Evolutionary conservation across 495 filamentous ascomycete genomes (phyloP).

Genomic region (Daldinia loculata): DNA sequence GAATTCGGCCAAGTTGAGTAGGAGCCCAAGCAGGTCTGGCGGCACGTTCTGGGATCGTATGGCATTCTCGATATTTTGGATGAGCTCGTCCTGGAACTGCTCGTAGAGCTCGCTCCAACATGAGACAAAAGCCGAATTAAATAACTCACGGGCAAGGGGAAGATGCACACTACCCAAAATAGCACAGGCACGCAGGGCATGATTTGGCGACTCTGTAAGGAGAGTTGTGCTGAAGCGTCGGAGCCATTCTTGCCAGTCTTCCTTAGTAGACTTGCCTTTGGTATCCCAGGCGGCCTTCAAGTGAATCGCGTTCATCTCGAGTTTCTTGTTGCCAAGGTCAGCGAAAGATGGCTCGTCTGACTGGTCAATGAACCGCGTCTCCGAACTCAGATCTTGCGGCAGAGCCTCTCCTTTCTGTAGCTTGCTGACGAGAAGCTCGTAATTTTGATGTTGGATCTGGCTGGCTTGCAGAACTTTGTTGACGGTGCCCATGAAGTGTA

Average conservation of each 20-base stretch:
- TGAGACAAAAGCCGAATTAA: constrained; percentile 98
- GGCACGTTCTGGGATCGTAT: constrained; percentile 92
- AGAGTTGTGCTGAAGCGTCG: constrained; percentile 94
- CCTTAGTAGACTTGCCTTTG: constrained; percentile 89
- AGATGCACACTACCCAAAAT: constrained; percentile 89
- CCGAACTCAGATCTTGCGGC: constrained; percentile 91
- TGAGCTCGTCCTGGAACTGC: constrained; percentile 92
- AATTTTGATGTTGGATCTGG: constrained; percentile 84
- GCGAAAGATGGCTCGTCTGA: constrained; percentile 78
- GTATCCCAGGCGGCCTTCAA: constrained; percentile 98
- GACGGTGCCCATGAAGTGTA: constrained; percentile 89
- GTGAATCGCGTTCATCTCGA: constrained; percentile 96
- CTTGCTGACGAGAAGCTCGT: constrained; percentile 88
- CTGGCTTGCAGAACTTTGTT: constrained; percentile 77
- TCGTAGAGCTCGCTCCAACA: constrained; percentile 99
- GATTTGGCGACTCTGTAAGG: constrained; percentile 93
- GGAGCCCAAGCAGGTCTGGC: constrained; percentile 90
- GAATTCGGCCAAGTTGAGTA: constrained; percentile 97
- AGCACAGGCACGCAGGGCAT: constrained; percentile 91
- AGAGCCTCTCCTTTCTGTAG: constrained; percentile 92
- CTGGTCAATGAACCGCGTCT: constrained; percentile 80
- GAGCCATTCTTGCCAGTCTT: constrained; percentile 99
- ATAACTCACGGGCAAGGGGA: constrained; percentile 88
- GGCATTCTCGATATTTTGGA: constrained; percentile 93
- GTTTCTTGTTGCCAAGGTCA: constrained; percentile 89